These are phyloP conservation scores for Puccinia hordei DNA, from an alignment of 1,284 basidiomycete species.

Conservation along the genomic window DNA sequence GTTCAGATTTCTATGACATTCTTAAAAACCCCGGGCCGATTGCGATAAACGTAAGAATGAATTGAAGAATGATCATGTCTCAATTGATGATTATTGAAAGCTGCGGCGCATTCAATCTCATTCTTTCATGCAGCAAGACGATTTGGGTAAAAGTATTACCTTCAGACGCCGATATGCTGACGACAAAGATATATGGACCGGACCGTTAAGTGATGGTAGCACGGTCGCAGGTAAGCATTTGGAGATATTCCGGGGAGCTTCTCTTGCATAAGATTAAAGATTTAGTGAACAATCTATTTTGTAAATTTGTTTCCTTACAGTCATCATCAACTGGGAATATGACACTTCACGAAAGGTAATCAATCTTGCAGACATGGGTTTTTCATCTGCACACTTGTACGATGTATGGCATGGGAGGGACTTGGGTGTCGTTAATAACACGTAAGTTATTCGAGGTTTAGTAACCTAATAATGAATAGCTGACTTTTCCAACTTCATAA, in stretches of 20 bases:
- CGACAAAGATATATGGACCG: constrained; percentile 46
- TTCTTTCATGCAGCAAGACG: constrained; percentile 41
- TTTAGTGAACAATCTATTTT: background rate
- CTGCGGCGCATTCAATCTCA: background rate
- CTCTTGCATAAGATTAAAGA: background rate
- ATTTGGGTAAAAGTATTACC: constrained; percentile 41
- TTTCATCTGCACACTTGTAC: constrained; percentile 22
- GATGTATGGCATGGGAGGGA: constrained; percentile 32
- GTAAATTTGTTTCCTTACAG: background rate
- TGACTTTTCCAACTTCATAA: background rate
- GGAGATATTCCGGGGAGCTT: too few relatives aligned
- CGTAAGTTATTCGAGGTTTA: constrained; percentile 1
- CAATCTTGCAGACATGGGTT: constrained; percentile 31
- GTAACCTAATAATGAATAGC: background rate
- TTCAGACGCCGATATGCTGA: constrained; percentile 30
- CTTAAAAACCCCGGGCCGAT: constrained; percentile 20
- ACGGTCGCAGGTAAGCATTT: constrained; percentile 36
- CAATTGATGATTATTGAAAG: background rate
- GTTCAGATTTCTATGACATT: constrained; percentile 1
- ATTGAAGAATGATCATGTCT: background rate
- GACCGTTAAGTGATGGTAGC: constrained; percentile 35
- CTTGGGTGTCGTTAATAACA: constrained; percentile 10
- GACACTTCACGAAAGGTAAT: background rate
- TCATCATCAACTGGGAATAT: constrained; percentile 41
- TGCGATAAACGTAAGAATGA: constrained; percentile 34